Percentiles rank a stretch among this genome's conserved stretches.
phyloP scores from a whole-genome alignment of 345 rosid genomes.

The Limnanthes douglasii region DNA sequence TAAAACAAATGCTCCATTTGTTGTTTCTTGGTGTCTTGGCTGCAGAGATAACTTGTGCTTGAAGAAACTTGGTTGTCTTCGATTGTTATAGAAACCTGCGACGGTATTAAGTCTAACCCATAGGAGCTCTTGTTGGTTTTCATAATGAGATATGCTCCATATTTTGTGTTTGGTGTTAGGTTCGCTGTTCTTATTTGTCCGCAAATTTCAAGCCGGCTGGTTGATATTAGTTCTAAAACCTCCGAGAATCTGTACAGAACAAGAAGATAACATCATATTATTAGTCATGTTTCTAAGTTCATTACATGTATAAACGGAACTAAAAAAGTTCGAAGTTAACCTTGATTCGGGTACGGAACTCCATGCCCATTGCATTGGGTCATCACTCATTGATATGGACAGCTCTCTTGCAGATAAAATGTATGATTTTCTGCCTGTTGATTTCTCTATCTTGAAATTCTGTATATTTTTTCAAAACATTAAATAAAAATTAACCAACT shows the following conservation, averaged over 20 bases:
- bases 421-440: constrained; percentile 33
- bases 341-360: constrained; percentile 31
- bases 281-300: neutral
- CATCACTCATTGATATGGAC: constrained; percentile 30
- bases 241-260: constrained; percentile 20
- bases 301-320: neutral
- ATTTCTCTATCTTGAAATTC: constrained; percentile 47
- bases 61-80: constrained; percentile 4
- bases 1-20: constrained; percentile 11
- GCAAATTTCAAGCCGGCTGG: constrained; percentile 27
- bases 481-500: neutral
- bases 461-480: constrained; percentile 8
- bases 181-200: constrained; percentile 14
- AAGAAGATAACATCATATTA: neutral
- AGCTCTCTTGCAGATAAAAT: constrained; percentile 57
- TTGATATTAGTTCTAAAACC: constrained; percentile 25
- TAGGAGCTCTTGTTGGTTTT: constrained; percentile 20
- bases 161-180: constrained; percentile 21
- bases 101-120: constrained; percentile 30
- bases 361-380: constrained; percentile 49
- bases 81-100: constrained; percentile 17
- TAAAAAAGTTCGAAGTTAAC: constrained; percentile 9
- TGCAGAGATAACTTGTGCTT: constrained; percentile 14
- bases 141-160: constrained; percentile 26
- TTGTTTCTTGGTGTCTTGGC: constrained; percentile 17